Base-by-base conservation (phyloP, 1,284 basidiomycete genomes). In the Athelia sp. region DNA sequence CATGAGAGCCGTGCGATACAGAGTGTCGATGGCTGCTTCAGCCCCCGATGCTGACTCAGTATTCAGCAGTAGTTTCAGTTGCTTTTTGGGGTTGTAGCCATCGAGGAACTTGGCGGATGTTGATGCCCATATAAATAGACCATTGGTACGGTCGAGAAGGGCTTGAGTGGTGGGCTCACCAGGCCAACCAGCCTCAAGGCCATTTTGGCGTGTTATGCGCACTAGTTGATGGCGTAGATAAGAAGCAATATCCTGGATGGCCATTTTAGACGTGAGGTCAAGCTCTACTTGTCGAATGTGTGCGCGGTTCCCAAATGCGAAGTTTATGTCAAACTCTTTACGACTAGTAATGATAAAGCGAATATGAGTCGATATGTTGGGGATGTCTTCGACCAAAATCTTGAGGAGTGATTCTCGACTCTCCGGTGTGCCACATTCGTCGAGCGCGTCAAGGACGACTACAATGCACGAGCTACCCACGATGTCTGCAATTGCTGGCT, bases 51-150 rank as follows among this genome's bases (percentile, higher is more conserved):
- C 11, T 10, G 40, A 10, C 11, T 14, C 14, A 13, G 13, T 21
- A 32, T 49, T 13, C 10, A 55, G 40, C 6, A 55, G 43, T 10
- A 47, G 29, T 11, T 36, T 43, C 4, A 70, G 52, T 22, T 57
- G 55, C 43, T 58, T 56, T 21, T 62, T 57, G 2, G 67, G 67
- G 40, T 68, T 56, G 45, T 68, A 64, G 0, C 59, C 59, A 43
- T 61, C 59, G 46, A 67, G 55, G 17, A 67, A 65, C 15, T 52
- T 52, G 50, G 57, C 60, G 2, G 63, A 67, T 1, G 68, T 70
- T 10, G 52, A 58, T 11, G 67, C 66, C 68, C 67, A 68, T 38
- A 69, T 59, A 47, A 70, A 70, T 22, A 68, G 54, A 1, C 66
- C 66, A 38, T 56, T 64, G 9, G 67, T 61, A 19, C 55, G 56